Evolutionary conservation across 2,329 filamentous ascomycete genomes (phyloP).

Genomic region (Cladosporium oxysporum): DNA sequence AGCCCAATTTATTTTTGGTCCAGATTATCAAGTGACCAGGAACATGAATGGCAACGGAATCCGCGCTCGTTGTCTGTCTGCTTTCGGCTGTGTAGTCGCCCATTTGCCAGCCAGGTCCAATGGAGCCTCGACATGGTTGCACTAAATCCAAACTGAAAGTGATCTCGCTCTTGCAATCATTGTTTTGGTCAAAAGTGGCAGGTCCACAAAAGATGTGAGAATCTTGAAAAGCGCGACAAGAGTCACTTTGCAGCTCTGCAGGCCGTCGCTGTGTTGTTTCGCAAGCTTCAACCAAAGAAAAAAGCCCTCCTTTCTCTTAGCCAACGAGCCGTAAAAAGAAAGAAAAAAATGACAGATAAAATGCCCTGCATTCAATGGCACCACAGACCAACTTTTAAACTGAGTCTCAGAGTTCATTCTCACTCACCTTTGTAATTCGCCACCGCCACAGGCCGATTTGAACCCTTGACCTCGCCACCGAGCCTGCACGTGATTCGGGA

Average conservation of each 20-base stretch:
- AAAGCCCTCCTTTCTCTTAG: neutral
- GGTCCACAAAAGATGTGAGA: neutral
- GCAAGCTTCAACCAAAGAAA: neutral
- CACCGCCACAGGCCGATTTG: constrained; percentile 1
- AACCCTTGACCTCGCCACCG: constrained; percentile 3
- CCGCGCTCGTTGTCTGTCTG: no score
- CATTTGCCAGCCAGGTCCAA: no score
- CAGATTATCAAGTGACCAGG: no score
- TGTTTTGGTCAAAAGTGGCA: neutral
- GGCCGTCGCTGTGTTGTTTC: neutral
- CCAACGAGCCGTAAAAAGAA: neutral
- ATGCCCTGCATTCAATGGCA: neutral
- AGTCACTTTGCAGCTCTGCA: neutral
- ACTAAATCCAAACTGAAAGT: neutral
- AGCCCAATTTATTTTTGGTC: no score
- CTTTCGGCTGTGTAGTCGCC: no score
- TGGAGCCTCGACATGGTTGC: no score
- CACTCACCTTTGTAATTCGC: neutral
- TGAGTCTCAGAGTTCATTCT: neutral
- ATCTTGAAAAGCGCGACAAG: neutral
- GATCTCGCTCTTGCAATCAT: neutral
- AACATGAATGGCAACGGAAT: no score
- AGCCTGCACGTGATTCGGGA: neutral
- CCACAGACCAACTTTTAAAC: neutral
- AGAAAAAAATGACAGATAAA: no score